Evolutionary conservation across 192 early-diverging fungal species (phyloP).

Genomic region (Irineochytrium annulatum): DNA sequence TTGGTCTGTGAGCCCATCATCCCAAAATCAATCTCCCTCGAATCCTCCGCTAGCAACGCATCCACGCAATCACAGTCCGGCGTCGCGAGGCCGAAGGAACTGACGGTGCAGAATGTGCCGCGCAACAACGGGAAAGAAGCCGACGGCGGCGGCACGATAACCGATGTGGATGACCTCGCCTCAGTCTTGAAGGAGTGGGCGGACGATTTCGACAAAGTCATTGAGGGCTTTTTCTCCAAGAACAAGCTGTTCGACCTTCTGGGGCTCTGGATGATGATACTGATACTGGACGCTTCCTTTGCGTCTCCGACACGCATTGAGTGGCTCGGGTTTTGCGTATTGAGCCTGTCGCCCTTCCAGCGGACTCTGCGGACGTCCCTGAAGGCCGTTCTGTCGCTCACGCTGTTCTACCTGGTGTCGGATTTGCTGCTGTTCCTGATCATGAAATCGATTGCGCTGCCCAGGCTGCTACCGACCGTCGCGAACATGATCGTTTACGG

Average conservation of each 20-base stretch:
- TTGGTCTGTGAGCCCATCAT: too few species aligned
- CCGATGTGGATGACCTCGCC: neutral
- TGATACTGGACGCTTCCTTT: neutral
- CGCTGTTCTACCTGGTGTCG: neutral
- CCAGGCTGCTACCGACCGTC: neutral
- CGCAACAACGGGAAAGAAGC: too few species aligned
- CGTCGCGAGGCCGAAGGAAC: too few species aligned
- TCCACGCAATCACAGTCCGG: too few species aligned
- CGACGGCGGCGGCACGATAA: too few species aligned
- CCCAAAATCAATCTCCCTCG: too few species aligned
- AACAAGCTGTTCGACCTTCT: constrained; percentile 1
- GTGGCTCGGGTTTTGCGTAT: neutral
- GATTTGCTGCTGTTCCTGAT: neutral
- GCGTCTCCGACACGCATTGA: neutral
- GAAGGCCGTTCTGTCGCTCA: neutral
- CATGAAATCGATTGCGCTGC: neutral
- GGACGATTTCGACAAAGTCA: neutral
- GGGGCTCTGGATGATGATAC: neutral
- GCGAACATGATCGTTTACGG: constrained; percentile 1
- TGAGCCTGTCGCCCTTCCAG: neutral
- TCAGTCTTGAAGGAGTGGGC: neutral
- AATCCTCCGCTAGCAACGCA: too few species aligned
- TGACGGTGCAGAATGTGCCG: too few species aligned
- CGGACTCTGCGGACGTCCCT: neutral
- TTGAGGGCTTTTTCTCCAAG: neutral